Conservation (phyloP, 164 flowering plant genomes). For the Cinnamomum chago region DNA sequence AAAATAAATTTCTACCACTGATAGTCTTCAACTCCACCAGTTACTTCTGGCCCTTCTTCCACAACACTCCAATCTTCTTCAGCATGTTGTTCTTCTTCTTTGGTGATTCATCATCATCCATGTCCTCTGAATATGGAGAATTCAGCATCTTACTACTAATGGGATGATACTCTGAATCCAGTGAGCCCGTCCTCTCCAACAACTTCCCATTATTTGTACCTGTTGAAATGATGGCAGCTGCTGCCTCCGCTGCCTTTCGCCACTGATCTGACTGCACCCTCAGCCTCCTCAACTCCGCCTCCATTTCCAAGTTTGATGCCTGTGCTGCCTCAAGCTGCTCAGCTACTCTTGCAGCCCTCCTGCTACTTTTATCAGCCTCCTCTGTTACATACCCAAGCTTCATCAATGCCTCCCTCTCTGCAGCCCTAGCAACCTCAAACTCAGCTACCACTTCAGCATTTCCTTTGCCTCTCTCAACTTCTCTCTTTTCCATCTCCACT, state of each 20-base stretch:
- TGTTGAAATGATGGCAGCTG: slow-evolving; percentile 74
- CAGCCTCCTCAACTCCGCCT: slow-evolving; percentile 73
- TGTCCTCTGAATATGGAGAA: slow-evolving; percentile 61
- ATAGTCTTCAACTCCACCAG: neutral
- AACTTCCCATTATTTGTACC: slow-evolving; percentile 44
- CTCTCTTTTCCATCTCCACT: slow-evolving; percentile 37
- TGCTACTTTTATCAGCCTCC: slow-evolving; percentile 62
- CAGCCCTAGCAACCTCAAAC: slow-evolving; percentile 43
- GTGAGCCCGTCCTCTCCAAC: slow-evolving; percentile 61
- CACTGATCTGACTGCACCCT: slow-evolving; percentile 94
- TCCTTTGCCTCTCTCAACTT: slow-evolving; percentile 22
- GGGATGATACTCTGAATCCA: slow-evolving; percentile 42
- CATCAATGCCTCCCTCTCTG: slow-evolving; percentile 55
- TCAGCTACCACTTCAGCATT: slow-evolving; percentile 27
- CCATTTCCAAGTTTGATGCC: slow-evolving; percentile 64
- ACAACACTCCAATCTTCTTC: slow-evolving; percentile 76
- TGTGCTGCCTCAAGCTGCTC: slow-evolving; percentile 86
- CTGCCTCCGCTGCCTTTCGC: slow-evolving; percentile 99
- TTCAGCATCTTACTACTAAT: slow-evolving; percentile 27
- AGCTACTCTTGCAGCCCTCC: slow-evolving; percentile 41
- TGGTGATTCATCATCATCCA: slow-evolving; percentile 57
- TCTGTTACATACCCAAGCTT: slow-evolving; percentile 53
- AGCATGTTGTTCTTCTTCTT: slow-evolving; percentile 88
- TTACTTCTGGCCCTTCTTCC: slow-evolving; percentile 60
- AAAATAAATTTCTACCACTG: neutral